Percentiles rank a stretch among this genome's conserved stretches.
Conservation (phyloP, 2,329 filamentous ascomycete species). For the Fusarium papillatum region DNA sequence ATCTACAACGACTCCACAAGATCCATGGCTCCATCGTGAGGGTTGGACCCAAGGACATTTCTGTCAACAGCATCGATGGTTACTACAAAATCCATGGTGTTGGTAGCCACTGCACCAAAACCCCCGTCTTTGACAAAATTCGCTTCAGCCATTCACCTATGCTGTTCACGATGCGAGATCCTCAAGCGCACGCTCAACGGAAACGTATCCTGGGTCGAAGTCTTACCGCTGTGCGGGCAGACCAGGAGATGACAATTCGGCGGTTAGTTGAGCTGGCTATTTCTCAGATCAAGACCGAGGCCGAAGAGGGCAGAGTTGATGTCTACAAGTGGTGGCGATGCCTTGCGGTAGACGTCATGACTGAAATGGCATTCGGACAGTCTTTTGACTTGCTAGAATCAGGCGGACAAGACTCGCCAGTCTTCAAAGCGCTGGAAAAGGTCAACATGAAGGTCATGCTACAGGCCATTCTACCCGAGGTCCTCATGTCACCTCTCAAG, state of each 20-base stretch:
- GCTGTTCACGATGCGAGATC: not conserved
- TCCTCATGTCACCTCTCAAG: not conserved
- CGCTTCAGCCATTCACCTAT: not conserved
- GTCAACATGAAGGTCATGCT: not conserved
- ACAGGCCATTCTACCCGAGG: not conserved
- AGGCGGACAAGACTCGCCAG: not conserved
- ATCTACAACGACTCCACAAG: not conserved
- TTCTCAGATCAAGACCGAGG: not conserved
- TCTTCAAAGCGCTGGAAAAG: not conserved
- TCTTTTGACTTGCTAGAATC: not conserved
- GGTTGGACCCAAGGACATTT: not conserved
- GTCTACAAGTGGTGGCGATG: constrained; percentile 6
- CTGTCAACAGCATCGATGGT: not conserved
- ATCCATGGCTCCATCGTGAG: not conserved
- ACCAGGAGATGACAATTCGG: not conserved
- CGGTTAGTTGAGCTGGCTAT: not conserved
- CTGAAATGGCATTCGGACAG: not conserved
- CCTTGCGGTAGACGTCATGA: not conserved
- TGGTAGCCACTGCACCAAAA: constrained; percentile 1
- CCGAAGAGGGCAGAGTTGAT: not conserved
- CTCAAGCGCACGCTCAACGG: not conserved
- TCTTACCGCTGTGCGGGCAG: not conserved
- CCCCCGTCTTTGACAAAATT: not conserved
- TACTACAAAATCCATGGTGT: not conserved
- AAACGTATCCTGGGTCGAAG: not conserved